Evolutionary conservation across 805 yeast species (phyloP), one percentile per base, ranked within the genome.

Genomic region (Saturnispora quitensis): DNA sequence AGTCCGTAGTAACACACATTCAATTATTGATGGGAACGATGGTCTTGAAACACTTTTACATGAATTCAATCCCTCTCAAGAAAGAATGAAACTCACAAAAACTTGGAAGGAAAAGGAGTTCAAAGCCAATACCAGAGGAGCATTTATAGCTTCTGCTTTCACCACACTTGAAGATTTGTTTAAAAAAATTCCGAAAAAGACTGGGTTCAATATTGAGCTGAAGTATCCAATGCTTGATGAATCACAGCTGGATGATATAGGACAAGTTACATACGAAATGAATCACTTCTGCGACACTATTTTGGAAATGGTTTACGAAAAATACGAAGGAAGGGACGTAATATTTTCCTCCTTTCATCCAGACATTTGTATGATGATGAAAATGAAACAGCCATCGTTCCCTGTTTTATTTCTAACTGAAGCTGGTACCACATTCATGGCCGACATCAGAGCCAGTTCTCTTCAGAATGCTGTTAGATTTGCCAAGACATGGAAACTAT

Each of bases 161-260:
- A 95, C 91, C 8, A 89, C 97, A 0, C 73, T 91, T 57, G 84
- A 79, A 60, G 96, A 90, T 58, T 75, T 90, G 45, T 89, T 91
- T 70, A 76, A 77, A 61, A 86, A 86, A 57, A 69, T 91, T 25
- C 97, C 98, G 1, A 73, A 75, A 52, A 78, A 76, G 53, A 95
- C 90, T 15, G 98, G 98, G 0, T 90, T 93, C 71, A 91, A 91
- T 63, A 88, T 91, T 55, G 98, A 91, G 67, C 82, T 93, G 68
- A 89, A 91, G 64, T 91, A 89, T 64, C 98, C 98, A 2, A 86
- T 91, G 93, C 74, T 89, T 48, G 95, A 89, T 64, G 98, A 91
- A 69, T 90, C 95, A 0, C 86, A 89, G 64, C 75, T 74, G 2
- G 97, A 91, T 63, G 89, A 84, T 54, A 84, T 90, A 80, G 96